phyloP scores from a whole-genome alignment of 306 rosid genomes.

The Malus sieversii region DNA sequence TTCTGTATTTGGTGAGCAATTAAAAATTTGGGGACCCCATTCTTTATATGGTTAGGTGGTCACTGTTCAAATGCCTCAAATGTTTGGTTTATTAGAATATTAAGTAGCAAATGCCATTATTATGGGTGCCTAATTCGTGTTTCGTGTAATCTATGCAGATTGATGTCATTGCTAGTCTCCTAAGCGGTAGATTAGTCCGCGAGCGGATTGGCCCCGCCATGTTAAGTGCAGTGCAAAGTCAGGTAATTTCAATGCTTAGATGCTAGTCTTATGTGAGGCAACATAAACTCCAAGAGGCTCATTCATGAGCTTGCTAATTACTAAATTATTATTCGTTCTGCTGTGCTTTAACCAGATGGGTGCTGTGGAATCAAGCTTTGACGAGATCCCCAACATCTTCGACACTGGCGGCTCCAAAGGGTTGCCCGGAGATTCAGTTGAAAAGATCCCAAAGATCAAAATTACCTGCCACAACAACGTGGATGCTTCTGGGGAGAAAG shows the following conservation, averaged over 20 bases:
- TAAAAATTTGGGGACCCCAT: slow-evolving; percentile 2
- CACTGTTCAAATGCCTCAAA: neutral
- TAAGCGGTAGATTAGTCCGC: slow-evolving; percentile 93
- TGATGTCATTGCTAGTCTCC: slow-evolving; percentile 91
- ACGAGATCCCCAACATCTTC: slow-evolving; percentile 78
- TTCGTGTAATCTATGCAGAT: slow-evolving; percentile 44
- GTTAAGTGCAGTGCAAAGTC: slow-evolving; percentile 98
- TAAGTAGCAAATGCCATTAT: neutral
- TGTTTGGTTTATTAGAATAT: neutral
- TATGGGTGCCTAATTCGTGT: slow-evolving; percentile 7
- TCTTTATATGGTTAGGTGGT: neutral
- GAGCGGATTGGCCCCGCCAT: slow-evolving; percentile 98
- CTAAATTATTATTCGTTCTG: neutral
- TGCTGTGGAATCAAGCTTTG: slow-evolving; percentile 76
- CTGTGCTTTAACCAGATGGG: slow-evolving; percentile 59
- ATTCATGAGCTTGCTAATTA: slow-evolving; percentile 23
- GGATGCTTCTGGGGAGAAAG: slow-evolving; percentile 80
- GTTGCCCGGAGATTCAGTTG: slow-evolving; percentile 75
- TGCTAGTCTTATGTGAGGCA: neutral
- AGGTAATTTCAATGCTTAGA: slow-evolving; percentile 47
- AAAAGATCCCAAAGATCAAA: slow-evolving; percentile 70
- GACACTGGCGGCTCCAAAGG: slow-evolving; percentile 86
- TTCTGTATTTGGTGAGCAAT: slow-evolving; percentile 77
- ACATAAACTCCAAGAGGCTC: slow-evolving; percentile 1
- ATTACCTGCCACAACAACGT: slow-evolving; percentile 53